A percentile compares a stretch with the other conserved stretches of the same genome.
Conservation (phyloP, 768 basidiomycete genomes). For the Lentinula raphanica region DNA sequence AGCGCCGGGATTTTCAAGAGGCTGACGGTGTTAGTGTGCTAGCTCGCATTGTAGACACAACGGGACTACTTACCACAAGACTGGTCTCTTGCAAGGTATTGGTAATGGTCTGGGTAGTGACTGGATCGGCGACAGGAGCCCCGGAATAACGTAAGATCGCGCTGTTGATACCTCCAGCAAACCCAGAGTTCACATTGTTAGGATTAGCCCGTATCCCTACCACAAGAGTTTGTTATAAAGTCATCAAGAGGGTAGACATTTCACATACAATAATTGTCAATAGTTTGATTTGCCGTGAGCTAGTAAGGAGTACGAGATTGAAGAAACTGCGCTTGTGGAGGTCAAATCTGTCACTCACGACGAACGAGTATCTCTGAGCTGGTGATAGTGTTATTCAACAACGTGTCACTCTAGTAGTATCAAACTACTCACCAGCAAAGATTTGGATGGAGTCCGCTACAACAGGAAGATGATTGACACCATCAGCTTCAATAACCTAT, state of each 20-base stretch:
- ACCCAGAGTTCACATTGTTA: conserved; percentile 18
- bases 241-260: not conserved
- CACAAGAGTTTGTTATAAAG: not conserved
- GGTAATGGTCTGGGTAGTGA: conserved; percentile 9
- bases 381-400: not conserved
- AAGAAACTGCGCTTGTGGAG: too few relatives aligned
- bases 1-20: conserved; percentile 6
- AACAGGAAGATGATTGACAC: conserved; percentile 21
- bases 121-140: conserved; percentile 26
- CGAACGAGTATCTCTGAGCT: conserved; percentile 33
- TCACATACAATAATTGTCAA: conserved; percentile 37
- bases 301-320: too few relatives aligned
- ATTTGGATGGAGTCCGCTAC: conserved; percentile 26
- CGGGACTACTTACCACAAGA: conserved; percentile 6
- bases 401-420: conserved; percentile 7
- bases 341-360: conserved; percentile 15
- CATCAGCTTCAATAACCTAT: conserved; percentile 31
- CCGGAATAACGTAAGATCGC: conserved; percentile 36
- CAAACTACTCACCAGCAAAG: conserved; percentile 19
- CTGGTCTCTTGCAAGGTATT: conserved; percentile 25
- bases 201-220: conserved; percentile 25
- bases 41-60: not conserved
- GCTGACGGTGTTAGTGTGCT: not conserved
- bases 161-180: conserved; percentile 26
- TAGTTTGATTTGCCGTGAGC: conserved; percentile 34